Evolutionary conservation across 2,329 filamentous ascomycete genomes (phyloP).

Genomic region (Aspergillus sp.): DNA sequence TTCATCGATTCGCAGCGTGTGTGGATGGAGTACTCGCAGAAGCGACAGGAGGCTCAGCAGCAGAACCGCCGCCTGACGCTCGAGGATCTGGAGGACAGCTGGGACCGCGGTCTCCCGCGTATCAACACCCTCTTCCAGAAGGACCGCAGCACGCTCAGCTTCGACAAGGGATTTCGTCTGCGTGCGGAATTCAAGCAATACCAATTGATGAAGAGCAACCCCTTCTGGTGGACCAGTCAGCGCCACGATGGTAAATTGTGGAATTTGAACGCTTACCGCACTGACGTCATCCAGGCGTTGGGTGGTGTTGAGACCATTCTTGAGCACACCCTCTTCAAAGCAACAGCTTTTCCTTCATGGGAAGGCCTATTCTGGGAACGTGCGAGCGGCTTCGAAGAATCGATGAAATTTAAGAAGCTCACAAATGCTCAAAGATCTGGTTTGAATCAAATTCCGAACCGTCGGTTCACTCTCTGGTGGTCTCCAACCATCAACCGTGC

Average conservation of each 20-base stretch:
- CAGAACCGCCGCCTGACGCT: conserved; percentile 93
- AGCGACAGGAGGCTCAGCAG: conserved; percentile 93
- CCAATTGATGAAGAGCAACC: conserved; percentile 98
- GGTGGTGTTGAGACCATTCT: conserved; percentile 97
- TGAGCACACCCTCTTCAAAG: conserved; percentile 95
- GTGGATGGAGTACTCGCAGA: conserved; percentile 99
- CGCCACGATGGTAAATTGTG: conserved; percentile 95
- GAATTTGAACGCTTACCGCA: conserved; percentile 94
- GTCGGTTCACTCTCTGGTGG: conserved; percentile 99
- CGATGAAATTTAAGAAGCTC: conserved; percentile 98
- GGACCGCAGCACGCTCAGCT: conserved; percentile 91
- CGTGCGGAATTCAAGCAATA: conserved; percentile 98
- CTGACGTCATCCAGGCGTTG: conserved; percentile 93
- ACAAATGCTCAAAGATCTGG: conserved; percentile 96
- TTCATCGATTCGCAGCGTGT: conserved; percentile 99
- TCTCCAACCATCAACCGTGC: conserved; percentile 89
- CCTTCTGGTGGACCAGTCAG: conserved; percentile 99
- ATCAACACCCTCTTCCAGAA: conserved; percentile 99
- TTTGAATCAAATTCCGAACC: conserved; percentile 97
- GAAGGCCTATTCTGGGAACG: conserved; percentile 92
- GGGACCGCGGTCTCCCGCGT: conserved; percentile 94
- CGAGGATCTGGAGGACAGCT: conserved; percentile 95
- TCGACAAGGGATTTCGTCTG: conserved; percentile 96
- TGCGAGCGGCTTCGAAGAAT: conserved; percentile 56
- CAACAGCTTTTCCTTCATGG: conserved; percentile 95